Evolutionary conservation across 2,329 filamentous ascomycete species (phyloP), one percentile per base, ranked within the genome.

Genomic region (Phyllosticta paracitricarpa): DNA sequence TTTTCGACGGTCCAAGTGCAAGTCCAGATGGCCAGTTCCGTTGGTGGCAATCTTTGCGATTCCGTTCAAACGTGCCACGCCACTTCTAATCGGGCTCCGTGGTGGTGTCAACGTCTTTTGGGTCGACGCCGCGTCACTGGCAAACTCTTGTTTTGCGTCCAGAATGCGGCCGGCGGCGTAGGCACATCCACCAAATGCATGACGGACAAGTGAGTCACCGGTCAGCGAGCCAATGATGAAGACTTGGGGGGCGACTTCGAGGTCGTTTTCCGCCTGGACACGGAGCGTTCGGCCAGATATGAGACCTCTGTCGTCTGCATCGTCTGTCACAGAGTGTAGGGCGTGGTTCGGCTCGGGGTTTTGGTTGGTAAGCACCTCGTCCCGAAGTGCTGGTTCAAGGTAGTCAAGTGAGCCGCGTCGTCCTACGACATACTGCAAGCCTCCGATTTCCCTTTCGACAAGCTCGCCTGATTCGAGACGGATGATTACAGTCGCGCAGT

Each of bases 221-320:
- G 82, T 83, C 57, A 86, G 66, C 64, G 82, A 84, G 10, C 83
- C 83, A 48, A 81, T 80, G 53, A 82, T 77, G 68, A 83, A 84
- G 30, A 85, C 74, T 53, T 78, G 71, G 0, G 70, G 74, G 0
- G 81, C 77, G 30, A 85, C 73, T 68, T 85, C 80, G 17, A 84
- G 71, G 54, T 80, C 77, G 7, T 74, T 70, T 58, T 81, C 76
- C 0, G 79, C 78, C 68, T 80, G 80, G n/a, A 73, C 67, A 25
- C 83, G 78, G 28, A 86, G 72, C 0, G 80, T 83, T 62, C 79
- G 78, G 2, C 77, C 78, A 0, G 81, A 82, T 40, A 85, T 77
- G 52, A 75, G 71, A 17, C 68, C 56, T 7, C 17, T 14, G 5
- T n/a, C 40, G 14, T n/a, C 40, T 6, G 40, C n/a, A 17, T 48